These are phyloP conservation scores for Pythium vanterpoolii DNA, from an alignment of 352 stramenopile genomes.

Conservation along the genomic window DNA sequence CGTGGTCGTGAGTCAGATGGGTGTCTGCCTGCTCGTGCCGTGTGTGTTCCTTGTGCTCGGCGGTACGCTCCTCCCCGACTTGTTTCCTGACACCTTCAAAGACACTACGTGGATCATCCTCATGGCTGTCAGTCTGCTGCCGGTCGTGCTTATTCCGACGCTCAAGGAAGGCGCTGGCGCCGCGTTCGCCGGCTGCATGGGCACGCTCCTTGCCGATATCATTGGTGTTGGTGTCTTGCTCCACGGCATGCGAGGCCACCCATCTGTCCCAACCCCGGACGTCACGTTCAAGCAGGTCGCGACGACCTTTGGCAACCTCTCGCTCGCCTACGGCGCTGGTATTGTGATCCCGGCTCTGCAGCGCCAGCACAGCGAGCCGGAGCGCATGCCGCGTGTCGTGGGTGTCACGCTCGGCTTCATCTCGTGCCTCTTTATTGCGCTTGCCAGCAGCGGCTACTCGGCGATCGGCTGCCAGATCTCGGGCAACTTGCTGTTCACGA, in stretches of 20 bases:
- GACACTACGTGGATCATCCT: constrained; percentile 8
- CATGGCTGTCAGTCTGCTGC: constrained; percentile 15
- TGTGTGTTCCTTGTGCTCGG: constrained; percentile 50
- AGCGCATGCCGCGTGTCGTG: constrained; percentile 5
- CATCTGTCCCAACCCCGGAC: constrained; percentile 13
- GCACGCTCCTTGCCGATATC: constrained; percentile 29
- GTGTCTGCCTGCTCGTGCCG: constrained; percentile 46
- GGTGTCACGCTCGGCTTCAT: constrained; percentile 6
- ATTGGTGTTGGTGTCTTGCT: constrained; percentile 25
- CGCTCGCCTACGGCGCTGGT: constrained; percentile 8
- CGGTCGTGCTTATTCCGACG: constrained; percentile 26
- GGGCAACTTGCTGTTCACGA: constrained; percentile 24
- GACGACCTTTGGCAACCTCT: constrained; percentile 29
- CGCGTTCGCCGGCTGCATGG: constrained; percentile 26
- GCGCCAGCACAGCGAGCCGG: constrained; percentile 6
- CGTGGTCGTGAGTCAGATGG: constrained; percentile 44
- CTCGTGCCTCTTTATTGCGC: neutral
- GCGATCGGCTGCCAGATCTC: constrained; percentile 12
- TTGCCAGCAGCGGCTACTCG: constrained; percentile 9
- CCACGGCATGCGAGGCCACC: constrained; percentile 25
- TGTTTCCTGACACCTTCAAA: constrained; percentile 27
- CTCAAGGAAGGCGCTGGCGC: constrained; percentile 28
- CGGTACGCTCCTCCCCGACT: constrained; percentile 16
- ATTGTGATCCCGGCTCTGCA: constrained; percentile 6
- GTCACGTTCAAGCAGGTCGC: constrained; percentile 25